Base-by-base conservation (phyloP, 306 rosid species). In the Vicia villosa region DNA sequence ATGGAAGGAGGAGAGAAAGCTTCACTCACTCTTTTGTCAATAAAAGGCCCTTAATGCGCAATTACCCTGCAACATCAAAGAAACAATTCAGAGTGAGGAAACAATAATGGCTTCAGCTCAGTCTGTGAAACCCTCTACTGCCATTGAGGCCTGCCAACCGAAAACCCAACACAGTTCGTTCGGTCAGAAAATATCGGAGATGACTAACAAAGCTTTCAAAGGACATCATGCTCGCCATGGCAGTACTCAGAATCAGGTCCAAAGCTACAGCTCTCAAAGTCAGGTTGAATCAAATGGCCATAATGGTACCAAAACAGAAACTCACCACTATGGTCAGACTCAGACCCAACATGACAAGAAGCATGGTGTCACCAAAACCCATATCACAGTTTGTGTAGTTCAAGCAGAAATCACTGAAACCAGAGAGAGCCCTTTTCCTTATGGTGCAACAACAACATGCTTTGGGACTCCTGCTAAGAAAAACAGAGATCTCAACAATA, bases 21-120 rank as follows among this genome's bases (percentile, higher is more conserved):
- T 2, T 14, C 3, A 13, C 58, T 54, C 68, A 42, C 36, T 34
- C 67, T 30, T 7, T 57, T 65, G 76, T 66, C 69, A 52, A 78
- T 82, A 82, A 69, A 82, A 78, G 76, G 75, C 69, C 49, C 34
- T 66, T 26, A 21, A 74, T 24, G 43, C 8, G 12, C 38, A 56
- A 22, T 6, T 51, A 51, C 75, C 32, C 34, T 43, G 78, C 68
- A 69, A 68, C 47, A 17, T 14, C 61, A 70, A 71, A 71, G 12
- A 72, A 77, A 55, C 52, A 37, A 19, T 61, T 38, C 62, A 72
- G 41, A 12, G 60, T 54, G 4, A 78, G 28, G 66, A 82, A 57
- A 26, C 66, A 77, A 19, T 38, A 76, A 84, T 84, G 86, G 88
- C 88, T 50, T 81, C 88, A 57, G 75, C 71, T 61, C 86, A 78